Percentiles rank a stretch among this genome's conserved stretches.
Evolutionary conservation across 192 early-diverging fungal species (phyloP).

Genomic region (Coemansia sp.): DNA sequence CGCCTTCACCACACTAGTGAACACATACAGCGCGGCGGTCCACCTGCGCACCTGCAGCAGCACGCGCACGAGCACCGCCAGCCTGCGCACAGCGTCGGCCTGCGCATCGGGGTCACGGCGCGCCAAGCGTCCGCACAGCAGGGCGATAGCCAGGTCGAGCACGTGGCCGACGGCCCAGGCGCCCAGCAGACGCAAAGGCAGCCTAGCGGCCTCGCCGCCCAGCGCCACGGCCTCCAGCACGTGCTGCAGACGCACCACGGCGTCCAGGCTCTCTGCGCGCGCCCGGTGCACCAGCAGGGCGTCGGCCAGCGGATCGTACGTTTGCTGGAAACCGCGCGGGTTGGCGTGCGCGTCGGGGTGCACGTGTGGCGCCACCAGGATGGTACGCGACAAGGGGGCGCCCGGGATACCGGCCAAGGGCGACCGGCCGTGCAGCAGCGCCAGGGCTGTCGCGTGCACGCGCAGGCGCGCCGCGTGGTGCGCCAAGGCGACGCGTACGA

Average conservation of each 20-base stretch:
- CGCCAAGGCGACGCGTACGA: slow-evolving; percentile 14
- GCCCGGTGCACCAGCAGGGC: slow-evolving; percentile 15
- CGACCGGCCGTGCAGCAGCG: slow-evolving; percentile 18
- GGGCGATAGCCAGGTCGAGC: slow-evolving; percentile 18
- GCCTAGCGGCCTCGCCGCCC: background rate
- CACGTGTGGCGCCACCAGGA: background rate
- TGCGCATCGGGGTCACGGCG: background rate
- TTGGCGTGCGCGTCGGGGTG: background rate
- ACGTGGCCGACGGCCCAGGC: slow-evolving; percentile 20
- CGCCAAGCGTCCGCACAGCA: slow-evolving; percentile 13
- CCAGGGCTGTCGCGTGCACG: slow-evolving; percentile 20
- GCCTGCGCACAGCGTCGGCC: slow-evolving; percentile 19
- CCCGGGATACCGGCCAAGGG: slow-evolving; percentile 4
- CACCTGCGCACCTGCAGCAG: slow-evolving; percentile 27
- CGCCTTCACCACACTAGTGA: slow-evolving; percentile 31
- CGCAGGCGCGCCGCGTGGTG: slow-evolving; percentile 27
- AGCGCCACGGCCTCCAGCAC: slow-evolving; percentile 1
- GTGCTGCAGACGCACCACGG: slow-evolving; percentile 17
- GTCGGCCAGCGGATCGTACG: slow-evolving; percentile 22
- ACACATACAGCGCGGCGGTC: slow-evolving; percentile 38
- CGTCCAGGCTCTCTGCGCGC: slow-evolving; percentile 26
- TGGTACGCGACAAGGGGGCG: slow-evolving; percentile 3
- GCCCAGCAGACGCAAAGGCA: slow-evolving; percentile 18
- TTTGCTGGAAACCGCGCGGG: background rate
- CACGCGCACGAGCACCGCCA: slow-evolving; percentile 16